Evolutionary conservation across 2,329 filamentous ascomycete species (phyloP), one percentile per base, ranked within the genome.

Genomic region (Cladophialophora bantiana): DNA sequence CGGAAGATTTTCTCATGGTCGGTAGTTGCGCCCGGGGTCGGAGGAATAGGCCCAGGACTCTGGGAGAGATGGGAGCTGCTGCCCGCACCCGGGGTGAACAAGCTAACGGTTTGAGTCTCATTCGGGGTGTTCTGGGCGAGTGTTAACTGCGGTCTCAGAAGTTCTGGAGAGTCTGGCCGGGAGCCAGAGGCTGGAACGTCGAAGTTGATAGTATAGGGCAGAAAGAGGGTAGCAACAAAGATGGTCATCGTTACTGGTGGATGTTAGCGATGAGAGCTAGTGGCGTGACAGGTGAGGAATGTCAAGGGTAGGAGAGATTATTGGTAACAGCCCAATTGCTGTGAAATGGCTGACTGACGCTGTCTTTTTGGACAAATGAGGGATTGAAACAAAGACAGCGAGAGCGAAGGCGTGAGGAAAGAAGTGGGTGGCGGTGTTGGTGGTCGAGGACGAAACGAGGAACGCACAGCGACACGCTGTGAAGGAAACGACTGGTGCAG

Each of bases 151-250:
- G 32, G 53, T 18, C 48, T 55, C 20, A 20, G 55, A 26, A 52
- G 38, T 38, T 57, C 55, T 15, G 57, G 70, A 53, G 65, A 66
- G 48, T 52, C 59, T 26, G 64, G 40, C 18, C 56, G 45, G 15
- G 68, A 64, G 2, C 32, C 13, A 31, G 53, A 52, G 15, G 55
- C 38, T 6, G 64, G 60, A 64, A 91, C 84, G 73, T 89, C 89
- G 78, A 98, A 98, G 78, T 96, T 89, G 75, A 97, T 85, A 48
- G 94, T 98, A 78, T 96, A 94, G 38, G 94, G 94, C 40, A 97
- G 86, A 77, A 97, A 97, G 84, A 88, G 80, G 36, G 85, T 86
- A 64, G 83, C 85, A 59, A 88, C 83, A 71, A 88, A 86, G 75
- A 87, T 83, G 6, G 86, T 86, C 86, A 88, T 88, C 52, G 63